Base-by-base conservation (phyloP, 208 protist species). In the Cochliopodium minus region DNA sequence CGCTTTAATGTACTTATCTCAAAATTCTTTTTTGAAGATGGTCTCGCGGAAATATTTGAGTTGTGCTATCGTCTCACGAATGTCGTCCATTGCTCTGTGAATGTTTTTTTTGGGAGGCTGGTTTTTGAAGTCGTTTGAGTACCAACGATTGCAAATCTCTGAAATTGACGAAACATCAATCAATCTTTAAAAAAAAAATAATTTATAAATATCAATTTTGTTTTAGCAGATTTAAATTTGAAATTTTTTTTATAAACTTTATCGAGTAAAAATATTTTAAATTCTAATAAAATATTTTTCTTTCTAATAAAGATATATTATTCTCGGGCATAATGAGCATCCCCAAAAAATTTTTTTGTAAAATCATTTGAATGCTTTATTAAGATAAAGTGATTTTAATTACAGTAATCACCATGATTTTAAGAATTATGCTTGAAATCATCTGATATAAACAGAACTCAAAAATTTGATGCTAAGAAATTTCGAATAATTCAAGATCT, bases 181-280 rank as follows among this genome's bases (percentile, higher is more conserved):
- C 11, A 77, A 66, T 23, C 72, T 48, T 47, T 78, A 78, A 53
- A 77, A 71, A 4, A 78, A 46, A 45, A 66, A 48, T 56, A 43
- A n/a, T n/a, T n/a, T n/a, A n/a, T n/a, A n/a, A n/a, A n/a, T n/a
- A n/a, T n/a, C n/a, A n/a, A n/a, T n/a, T n/a, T n/a, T n/a, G n/a
- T n/a, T n/a, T n/a, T n/a, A n/a, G n/a, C n/a, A n/a, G 17, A 46
- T 52, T 30, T 1, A 61, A 55, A 6, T 1, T 61, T 34, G 51
- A 10, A 34, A 61, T 61, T 25, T 61, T 17, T 22, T 39, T 61
- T 34, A 13, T 36, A 53, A 5, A 11, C 11, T 50, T 11, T 5
- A 33, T 15, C 45, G 45, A 34, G 5, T 15, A 5, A 33, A 15
- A 15, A 50, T 11, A 50, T 11, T 15, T 11, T 15, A 5, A 11